Base-by-base conservation (phyloP, 148 eudicot genomes). In the Fagopyrum tataricum region DNA sequence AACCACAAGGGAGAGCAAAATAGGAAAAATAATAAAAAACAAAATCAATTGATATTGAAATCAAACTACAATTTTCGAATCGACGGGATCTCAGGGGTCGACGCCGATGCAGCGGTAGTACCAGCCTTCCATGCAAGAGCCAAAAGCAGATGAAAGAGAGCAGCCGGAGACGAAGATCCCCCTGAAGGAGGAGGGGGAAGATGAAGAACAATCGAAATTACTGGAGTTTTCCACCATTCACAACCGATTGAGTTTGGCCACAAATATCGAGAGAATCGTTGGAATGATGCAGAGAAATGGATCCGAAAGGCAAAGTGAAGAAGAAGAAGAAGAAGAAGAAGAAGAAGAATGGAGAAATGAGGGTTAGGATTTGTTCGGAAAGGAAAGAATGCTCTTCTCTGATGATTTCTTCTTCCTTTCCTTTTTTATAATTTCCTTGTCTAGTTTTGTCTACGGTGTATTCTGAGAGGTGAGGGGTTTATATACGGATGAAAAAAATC, bases 81-180 rank as follows among this genome's bases (percentile, higher is more conserved):
- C 49, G 72, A 42, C 71, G 49, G 11, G 11, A 68, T n/a, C 62
- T 56, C 73, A 77, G 8, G 80, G 85, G 72, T 79, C 85, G 48
- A 79, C 58, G 59, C 82, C 80, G 5, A 82, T 76, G 87, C 87
- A 85, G 84, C 87, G 88, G 77, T 78, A 80, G 81, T 83, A 87
- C 88, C 91, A 82, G 81, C 87, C 87, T 78, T 85, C 76, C 78
- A 83, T 87, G 73, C 84, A 80, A 47, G 86, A 87, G 23, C 84
- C 85, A 56, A 87, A 85, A 66, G 88, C 81, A 26, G 68, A 17
- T 39, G 52, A 66, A 42, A 31, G 18, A 31, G 43, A 68, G 71
- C 71, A 68, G 71, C 47, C 71, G 39, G 52, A 42, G 72, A 70
- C 17, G 44, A 39, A 23, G 71, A 72, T 68, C 73, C 73, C 73